Conservation (phyloP, 1,284 basidiomycete species). For the Fistulinella staudtii region DNA sequence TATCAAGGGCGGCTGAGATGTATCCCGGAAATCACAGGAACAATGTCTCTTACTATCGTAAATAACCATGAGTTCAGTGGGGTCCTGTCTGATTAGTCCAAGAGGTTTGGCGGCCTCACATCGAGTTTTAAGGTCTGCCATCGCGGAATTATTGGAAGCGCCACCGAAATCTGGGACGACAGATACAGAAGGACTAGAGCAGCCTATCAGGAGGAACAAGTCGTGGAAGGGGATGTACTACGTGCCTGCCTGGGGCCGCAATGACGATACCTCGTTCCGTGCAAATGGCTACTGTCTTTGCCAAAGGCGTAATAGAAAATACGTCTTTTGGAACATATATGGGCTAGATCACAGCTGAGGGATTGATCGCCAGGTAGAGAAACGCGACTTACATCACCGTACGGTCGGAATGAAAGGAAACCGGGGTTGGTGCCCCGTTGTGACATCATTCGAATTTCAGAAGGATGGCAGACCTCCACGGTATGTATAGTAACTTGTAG, state of each 20-base stretch:
- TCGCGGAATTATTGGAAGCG: conserved; percentile 38
- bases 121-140: conserved; percentile 54
- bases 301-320: conserved; percentile 52
- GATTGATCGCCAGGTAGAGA: no score
- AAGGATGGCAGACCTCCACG: conserved; percentile 38
- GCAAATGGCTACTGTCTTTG: conserved; percentile 60
- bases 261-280: conserved; percentile 62
- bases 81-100: conserved; percentile 58
- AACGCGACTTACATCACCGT: conserved; percentile 49
- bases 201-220: conserved; percentile 4
- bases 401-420: conserved; percentile 48
- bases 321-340: conserved; percentile 67
- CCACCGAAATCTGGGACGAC: conserved; percentile 62
- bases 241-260: conserved; percentile 60
- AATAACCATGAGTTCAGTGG: conserved; percentile 60
- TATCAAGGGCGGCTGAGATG: conserved; percentile 19
- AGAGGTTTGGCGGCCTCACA: conserved; percentile 58
- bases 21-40: not conserved
- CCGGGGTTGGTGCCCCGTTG: conserved; percentile 29
- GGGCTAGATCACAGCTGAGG: conserved; percentile 39
- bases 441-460: conserved; percentile 30
- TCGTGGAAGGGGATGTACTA: not conserved
- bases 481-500: conserved; percentile 52
- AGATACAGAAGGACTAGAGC: conserved; percentile 38
- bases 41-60: conserved; percentile 56